Percentiles rank a stretch among this genome's conserved stretches.
phyloP scores from a whole-genome alignment of 805 yeast genomes.

The Pichia exigua region DNA sequence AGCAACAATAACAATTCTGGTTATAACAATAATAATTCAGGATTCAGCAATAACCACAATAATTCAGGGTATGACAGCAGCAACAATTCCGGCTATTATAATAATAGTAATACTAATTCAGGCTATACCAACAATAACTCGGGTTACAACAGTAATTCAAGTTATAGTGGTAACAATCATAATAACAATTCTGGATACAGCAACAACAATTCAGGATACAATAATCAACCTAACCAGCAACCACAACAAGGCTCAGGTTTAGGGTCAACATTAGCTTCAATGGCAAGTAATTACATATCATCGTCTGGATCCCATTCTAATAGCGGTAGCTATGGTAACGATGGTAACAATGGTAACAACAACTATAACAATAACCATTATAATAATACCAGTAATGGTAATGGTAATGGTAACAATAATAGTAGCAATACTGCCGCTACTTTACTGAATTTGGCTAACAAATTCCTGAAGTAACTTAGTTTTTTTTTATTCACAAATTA shows the following conservation, averaged over 20 bases:
- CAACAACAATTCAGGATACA: conserved; percentile 1
- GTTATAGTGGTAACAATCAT: neutral
- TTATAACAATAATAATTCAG: conserved; percentile 5
- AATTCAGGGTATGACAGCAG: neutral
- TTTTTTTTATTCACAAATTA: neutral
- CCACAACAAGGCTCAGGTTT: conserved; percentile 1
- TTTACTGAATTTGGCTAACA: conserved; percentile 10
- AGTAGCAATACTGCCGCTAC: conserved; percentile 3
- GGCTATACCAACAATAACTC: conserved; percentile 1
- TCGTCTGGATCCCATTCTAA: neutral
- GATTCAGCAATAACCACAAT: neutral
- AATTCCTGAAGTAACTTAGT: conserved; percentile 4
- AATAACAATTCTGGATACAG: neutral
- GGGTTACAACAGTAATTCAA: neutral
- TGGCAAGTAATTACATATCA: conserved; percentile 1
- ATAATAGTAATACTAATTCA: neutral
- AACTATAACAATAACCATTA: neutral
- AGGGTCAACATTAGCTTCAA: conserved; percentile 2
- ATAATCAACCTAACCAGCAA: neutral
- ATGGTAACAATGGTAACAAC: neutral
- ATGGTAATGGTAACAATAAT: neutral
- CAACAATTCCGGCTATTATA: neutral
- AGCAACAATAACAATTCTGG: neutral
- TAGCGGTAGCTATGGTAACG: neutral
- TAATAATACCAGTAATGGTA: neutral